These are phyloP conservation scores for Zymoseptoria ardabiliae DNA, from an alignment of 2,329 filamentous ascomycete genomes.

Conservation along the genomic window DNA sequence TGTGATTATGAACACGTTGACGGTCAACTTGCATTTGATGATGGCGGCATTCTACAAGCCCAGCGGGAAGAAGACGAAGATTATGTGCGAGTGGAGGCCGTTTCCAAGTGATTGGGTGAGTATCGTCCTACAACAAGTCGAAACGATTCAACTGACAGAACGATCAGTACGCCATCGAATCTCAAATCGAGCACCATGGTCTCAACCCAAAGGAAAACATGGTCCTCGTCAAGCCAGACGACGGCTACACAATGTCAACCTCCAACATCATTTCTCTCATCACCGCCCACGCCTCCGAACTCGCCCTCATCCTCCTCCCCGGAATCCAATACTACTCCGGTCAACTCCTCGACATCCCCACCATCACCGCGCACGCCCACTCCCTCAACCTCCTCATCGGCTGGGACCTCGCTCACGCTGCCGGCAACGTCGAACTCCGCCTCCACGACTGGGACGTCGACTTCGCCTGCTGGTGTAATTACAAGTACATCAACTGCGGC, in stretches of 20 bases:
- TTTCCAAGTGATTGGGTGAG: conserved; percentile 78
- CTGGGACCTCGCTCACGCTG: conserved; percentile 84
- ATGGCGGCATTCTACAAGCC: conserved; percentile 79
- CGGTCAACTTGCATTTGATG: conserved; percentile 72
- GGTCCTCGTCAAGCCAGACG: conserved; percentile 61
- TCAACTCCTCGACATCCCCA: conserved; percentile 74
- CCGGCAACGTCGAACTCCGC: conserved; percentile 70
- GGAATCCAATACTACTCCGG: conserved; percentile 90
- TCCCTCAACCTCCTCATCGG: conserved; percentile 63
- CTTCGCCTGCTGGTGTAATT: conserved; percentile 87
- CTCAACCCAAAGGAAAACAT: conserved; percentile 61
- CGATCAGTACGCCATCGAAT: conserved; percentile 70
- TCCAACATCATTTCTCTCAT: conserved; percentile 65
- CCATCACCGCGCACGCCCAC: conserved; percentile 71
- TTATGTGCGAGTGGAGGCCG: conserved; percentile 79
- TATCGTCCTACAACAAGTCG: not conserved
- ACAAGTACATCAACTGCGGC: conserved; percentile 91
- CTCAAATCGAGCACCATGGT: conserved; percentile 66
- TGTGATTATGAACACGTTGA: conserved; percentile 81
- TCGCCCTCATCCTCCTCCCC: conserved; percentile 71
- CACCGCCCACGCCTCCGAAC: conserved; percentile 62
- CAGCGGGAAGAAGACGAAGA: conserved; percentile 59
- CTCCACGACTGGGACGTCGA: conserved; percentile 88
- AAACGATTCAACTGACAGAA: not conserved
- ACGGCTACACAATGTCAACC: conserved; percentile 56